Evolutionary conservation across 2,329 filamentous ascomycete genomes (phyloP), one percentile per base, ranked within the genome.

Genomic region (Geosmithia morbida): DNA sequence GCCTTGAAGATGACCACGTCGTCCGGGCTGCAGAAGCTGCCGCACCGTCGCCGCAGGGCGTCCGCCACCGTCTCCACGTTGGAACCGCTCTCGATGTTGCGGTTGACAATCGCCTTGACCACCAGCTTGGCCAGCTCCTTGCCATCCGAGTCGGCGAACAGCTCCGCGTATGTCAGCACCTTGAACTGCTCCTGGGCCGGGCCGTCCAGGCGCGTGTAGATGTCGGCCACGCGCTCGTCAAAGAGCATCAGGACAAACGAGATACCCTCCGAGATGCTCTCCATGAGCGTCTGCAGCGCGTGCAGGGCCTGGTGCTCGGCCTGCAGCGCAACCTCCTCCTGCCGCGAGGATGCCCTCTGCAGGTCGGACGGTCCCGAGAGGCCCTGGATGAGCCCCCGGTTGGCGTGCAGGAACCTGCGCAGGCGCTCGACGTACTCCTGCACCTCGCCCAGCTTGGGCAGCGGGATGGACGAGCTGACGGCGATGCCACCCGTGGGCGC

Each of bases 1-100:
- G 92, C 92, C 65, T 95, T 97, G 79, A 98, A 98, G 55, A 96
- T 90, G 53, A 97, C 81, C 2, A 97, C 92, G 66, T 98, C 92
- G 53, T 98, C 90, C 0, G 90, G 82, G 57, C 89, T 96, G 63
- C 92, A 98, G 74, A 98, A 98, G 65, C 85, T 96, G 51, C 92
- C 94, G 56, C 92, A 98, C 56, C 89, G 79, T 55, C 92, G 77
- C 44, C 92, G 79, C 45, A 98, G 69, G n/a, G 89, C 87, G 63
- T 98, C 92, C 0, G 92, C 90, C 20, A 98, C 88, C 0, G 89
- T 96, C 66, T 98, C 94, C 18, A 98, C 90, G 52, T 97, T 98
- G 4, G 89, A 90, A 10, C 94, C 92, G 57, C 87, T 95, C 49
- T 90, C 85, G 56, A 98, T 98, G 62, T 95, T 98, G 57, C 89